Evolutionary conservation across 2,329 filamentous ascomycete genomes (phyloP).

Genomic region (Trichothecium sympodiale): DNA sequence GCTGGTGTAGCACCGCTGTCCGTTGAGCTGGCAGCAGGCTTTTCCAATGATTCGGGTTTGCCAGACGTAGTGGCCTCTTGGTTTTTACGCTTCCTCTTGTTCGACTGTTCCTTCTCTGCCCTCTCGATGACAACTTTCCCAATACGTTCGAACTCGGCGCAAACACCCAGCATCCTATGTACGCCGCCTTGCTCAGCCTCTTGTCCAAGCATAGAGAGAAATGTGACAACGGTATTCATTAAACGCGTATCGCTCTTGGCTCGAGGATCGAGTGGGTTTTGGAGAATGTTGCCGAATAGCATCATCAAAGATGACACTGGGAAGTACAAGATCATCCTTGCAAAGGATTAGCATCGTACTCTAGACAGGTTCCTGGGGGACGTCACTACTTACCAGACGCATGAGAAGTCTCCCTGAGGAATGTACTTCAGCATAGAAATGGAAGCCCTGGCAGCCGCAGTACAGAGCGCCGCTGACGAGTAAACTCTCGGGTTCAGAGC

Average conservation of each 20-base stretch:
- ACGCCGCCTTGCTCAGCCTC: conserved; percentile 87
- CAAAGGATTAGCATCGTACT: conserved; percentile 7
- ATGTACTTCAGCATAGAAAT: conserved; percentile 94
- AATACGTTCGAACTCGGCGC: conserved; percentile 93
- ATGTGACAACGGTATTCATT: conserved; percentile 89
- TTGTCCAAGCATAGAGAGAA: conserved; percentile 77
- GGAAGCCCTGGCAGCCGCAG: conserved; percentile 82
- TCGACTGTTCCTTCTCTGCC: conserved; percentile 72
- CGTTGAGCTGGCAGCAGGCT: background rate
- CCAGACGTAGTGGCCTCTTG: conserved; percentile 31
- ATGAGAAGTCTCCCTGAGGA: conserved; percentile 86
- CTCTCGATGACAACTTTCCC: conserved; percentile 85
- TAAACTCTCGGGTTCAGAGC: conserved; percentile 91
- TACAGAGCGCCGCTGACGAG: conserved; percentile 84
- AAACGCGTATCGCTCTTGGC: conserved; percentile 81
- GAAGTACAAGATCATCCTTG: conserved; percentile 84
- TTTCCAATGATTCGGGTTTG: conserved; percentile 2
- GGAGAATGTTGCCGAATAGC: conserved; percentile 88
- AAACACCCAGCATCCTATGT: conserved; percentile 86
- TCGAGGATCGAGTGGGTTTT: conserved; percentile 83
- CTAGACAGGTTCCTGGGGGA: no score
- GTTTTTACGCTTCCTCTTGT: conserved; percentile 75
- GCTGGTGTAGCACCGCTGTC: conserved; percentile 1
- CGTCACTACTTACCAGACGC: conserved; percentile 65
- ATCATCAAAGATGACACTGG: conserved; percentile 92